phyloP scores from a whole-genome alignment of 352 stramenopile genomes.

The Elongisporangium senticosum region DNA sequence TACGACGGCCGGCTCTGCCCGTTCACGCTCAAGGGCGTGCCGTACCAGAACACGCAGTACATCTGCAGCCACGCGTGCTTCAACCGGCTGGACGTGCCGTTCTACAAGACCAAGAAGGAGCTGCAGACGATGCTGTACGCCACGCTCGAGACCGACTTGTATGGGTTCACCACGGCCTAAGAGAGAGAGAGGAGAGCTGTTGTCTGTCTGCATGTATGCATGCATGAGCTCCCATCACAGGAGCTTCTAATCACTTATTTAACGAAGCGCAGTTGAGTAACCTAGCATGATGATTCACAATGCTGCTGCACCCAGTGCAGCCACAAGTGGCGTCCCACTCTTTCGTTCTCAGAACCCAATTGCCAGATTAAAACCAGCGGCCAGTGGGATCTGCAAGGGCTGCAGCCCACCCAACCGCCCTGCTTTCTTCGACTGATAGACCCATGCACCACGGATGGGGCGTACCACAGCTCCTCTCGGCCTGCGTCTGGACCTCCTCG shows the following conservation, averaged over 20 bases:
- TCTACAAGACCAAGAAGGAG: constrained; percentile 90
- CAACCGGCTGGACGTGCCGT: constrained; percentile 91
- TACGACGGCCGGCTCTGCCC: constrained; percentile 73
- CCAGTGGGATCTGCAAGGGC: neutral
- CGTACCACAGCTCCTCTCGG: neutral
- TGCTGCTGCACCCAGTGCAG: neutral
- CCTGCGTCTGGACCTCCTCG: neutral
- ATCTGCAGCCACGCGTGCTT: constrained; percentile 78
- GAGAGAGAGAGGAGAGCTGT: neutral
- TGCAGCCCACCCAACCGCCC: neutral
- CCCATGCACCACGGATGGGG: neutral
- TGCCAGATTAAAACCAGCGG: neutral
- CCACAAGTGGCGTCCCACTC: neutral
- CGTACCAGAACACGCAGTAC: constrained; percentile 40
- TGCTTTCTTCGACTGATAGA: neutral
- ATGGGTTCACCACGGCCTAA: constrained; percentile 63
- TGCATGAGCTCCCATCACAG: neutral
- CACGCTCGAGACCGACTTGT: constrained; percentile 57
- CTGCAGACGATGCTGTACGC: constrained; percentile 56
- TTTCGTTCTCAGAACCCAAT: neutral
- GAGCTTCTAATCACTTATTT: neutral
- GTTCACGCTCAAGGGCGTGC: constrained; percentile 67
- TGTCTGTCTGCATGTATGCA: neutral
- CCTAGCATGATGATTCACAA: neutral
- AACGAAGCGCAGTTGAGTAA: neutral